Evolutionary conservation across 768 basidiomycete genomes (phyloP).

Genomic region (Termitomyces titanicus): DNA sequence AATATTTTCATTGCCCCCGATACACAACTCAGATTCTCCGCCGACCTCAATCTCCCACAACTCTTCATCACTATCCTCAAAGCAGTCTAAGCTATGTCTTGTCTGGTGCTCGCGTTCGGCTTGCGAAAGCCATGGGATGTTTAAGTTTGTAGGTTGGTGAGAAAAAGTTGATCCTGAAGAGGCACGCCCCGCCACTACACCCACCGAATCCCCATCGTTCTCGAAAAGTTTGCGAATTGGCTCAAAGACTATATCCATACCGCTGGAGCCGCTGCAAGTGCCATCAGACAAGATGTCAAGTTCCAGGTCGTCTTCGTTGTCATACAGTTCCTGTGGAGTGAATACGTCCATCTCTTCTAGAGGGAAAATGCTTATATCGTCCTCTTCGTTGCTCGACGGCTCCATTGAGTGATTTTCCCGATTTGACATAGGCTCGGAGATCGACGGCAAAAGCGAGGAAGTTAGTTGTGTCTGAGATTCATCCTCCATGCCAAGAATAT

Average conservation of each 20-base stretch:
- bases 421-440: conserved; percentile 1
- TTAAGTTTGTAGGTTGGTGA: conserved; percentile 11
- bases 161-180: conserved; percentile 4
- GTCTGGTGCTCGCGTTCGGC: conserved; percentile 8
- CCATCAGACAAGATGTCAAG: conserved; percentile 13
- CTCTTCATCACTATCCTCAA: conserved; percentile 14
- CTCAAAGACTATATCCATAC: conserved; percentile 6
- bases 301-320: conserved; percentile 12
- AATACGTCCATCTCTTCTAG: not conserved
- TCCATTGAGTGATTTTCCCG: not conserved
- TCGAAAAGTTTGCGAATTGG: conserved; percentile 4
- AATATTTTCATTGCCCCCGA: conserved; percentile 4
- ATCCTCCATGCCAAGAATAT: conserved; percentile 1
- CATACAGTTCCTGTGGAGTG: not conserved
- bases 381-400: not conserved
- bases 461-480: conserved; percentile 6
- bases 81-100: conserved; percentile 4
- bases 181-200: conserved; percentile 3
- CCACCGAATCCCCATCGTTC: conserved; percentile 16
- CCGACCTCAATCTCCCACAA: conserved; percentile 3
- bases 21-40: not conserved
- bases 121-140: conserved; percentile 16
- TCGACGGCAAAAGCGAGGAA: conserved; percentile 4
- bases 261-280: not conserved
- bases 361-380: not conserved